These are phyloP conservation scores for Scheffersomyces insectosa DNA, from an alignment of 1,139 yeast genomes.

Conservation along the genomic window DNA sequence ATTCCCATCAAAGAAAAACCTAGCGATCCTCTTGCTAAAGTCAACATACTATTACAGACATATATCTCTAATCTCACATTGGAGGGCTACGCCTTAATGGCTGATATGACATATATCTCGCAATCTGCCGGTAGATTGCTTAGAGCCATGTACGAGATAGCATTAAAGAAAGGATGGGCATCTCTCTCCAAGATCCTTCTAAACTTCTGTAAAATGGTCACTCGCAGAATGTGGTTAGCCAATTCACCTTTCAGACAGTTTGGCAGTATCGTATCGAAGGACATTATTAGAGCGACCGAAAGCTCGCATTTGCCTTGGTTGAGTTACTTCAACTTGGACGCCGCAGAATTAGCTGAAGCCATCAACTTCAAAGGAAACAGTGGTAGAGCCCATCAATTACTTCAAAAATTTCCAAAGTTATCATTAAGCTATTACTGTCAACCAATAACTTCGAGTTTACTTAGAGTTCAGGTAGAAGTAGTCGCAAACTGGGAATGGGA, in stretches of 20 bases:
- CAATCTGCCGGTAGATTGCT: constrained; percentile 91
- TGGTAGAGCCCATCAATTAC: constrained; percentile 56
- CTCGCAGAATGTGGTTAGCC: constrained; percentile 78
- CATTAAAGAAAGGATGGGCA: constrained; percentile 74
- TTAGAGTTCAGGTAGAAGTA: constrained; percentile 67
- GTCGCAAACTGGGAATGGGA: constrained; percentile 82
- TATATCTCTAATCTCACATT: constrained; percentile 73
- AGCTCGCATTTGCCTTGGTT: constrained; percentile 82
- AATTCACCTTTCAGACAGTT: constrained; percentile 89
- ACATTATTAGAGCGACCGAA: constrained; percentile 73
- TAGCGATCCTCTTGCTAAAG: constrained; percentile 75
- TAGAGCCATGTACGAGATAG: constrained; percentile 82
- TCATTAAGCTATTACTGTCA: constrained; percentile 60
- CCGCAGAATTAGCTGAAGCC: constrained; percentile 81
- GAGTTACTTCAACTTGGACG: constrained; percentile 67
- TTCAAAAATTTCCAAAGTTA: constrained; percentile 73
- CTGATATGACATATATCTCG: constrained; percentile 91
- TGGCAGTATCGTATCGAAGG: constrained; percentile 59
- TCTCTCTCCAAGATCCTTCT: constrained; percentile 57
- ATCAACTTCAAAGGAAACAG: constrained; percentile 73
- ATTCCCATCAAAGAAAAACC: constrained; percentile 77
- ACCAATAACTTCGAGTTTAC: constrained; percentile 71
- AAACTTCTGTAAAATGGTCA: constrained; percentile 77
- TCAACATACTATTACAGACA: constrained; percentile 78
- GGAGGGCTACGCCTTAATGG: constrained; percentile 87